Percentiles rank a stretch among this genome's conserved stretches.
These are phyloP conservation scores for Salix purpurea DNA, from an alignment of 345 rosid species.

Conservation along the genomic window DNA sequence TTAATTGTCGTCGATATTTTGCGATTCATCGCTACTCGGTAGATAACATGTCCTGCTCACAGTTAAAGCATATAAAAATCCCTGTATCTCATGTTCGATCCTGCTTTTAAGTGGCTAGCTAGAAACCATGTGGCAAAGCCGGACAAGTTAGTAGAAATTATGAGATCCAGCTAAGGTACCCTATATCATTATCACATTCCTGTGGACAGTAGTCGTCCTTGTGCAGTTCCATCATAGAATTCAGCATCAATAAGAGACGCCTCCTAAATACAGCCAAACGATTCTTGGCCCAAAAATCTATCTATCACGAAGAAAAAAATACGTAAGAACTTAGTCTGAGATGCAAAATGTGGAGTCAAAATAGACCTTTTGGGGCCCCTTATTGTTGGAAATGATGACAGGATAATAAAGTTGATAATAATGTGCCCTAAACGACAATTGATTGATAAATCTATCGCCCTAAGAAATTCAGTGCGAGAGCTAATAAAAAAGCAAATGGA, in stretches of 20 bases:
- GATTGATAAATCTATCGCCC: not conserved
- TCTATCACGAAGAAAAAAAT: constrained; percentile 14
- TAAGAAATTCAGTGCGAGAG: not conserved
- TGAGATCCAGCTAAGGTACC: constrained; percentile 41
- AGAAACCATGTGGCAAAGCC: constrained; percentile 7
- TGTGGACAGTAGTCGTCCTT: constrained; percentile 20
- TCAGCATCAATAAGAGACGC: constrained; percentile 21
- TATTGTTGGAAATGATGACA: constrained; percentile 10
- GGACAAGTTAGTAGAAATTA: constrained; percentile 6
- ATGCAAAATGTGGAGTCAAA: constrained; percentile 17
- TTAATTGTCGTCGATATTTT: not conserved
- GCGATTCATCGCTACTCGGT: not conserved
- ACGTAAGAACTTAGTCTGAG: not conserved
- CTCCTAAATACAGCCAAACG: constrained; percentile 16
- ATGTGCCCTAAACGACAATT: not conserved
- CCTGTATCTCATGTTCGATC: not conserved
- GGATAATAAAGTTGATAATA: constrained; percentile 4
- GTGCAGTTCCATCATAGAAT: constrained; percentile 24
- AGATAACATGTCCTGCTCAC: not conserved
- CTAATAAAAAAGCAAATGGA: constrained; percentile 15
- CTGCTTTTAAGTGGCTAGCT: not conserved
- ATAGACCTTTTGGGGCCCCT: constrained; percentile 23
- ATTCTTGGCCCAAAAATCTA: constrained; percentile 33
- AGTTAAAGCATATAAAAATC: not conserved
- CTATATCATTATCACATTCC: constrained; percentile 7